Conservation (phyloP, 2,329 filamentous ascomycete species). For the Talaromyces sp. region DNA sequence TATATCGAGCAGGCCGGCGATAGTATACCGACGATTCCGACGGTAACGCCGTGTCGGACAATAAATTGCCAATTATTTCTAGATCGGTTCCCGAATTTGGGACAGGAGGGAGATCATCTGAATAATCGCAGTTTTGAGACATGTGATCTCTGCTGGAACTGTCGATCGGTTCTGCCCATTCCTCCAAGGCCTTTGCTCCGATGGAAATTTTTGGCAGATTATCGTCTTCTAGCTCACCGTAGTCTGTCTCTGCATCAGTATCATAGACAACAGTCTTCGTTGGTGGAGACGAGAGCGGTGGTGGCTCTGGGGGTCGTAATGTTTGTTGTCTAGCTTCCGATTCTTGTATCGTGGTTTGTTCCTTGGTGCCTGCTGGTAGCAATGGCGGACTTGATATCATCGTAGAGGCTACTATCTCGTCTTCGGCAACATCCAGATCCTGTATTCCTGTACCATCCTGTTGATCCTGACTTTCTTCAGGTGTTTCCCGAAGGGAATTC, state of each 20-base stretch:
- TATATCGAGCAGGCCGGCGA: slow-evolving; percentile 33
- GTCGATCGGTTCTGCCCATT: slow-evolving; percentile 17
- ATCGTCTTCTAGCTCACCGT: slow-evolving; percentile 29
- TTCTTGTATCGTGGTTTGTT: background rate
- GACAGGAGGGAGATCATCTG: slow-evolving; percentile 32
- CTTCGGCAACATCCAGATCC: background rate
- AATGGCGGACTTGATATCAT: background rate
- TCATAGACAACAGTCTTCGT: slow-evolving; percentile 40
- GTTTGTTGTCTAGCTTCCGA: background rate
- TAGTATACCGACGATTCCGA: slow-evolving; percentile 40
- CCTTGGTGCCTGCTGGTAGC: background rate
- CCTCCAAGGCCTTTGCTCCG: background rate
- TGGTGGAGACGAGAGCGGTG: slow-evolving; percentile 16
- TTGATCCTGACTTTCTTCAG: background rate
- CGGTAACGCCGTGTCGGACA: slow-evolving; percentile 29
- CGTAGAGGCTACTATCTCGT: background rate
- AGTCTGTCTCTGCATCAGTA: slow-evolving; percentile 41
- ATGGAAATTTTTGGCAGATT: slow-evolving; percentile 16
- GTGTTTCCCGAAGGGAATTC: no score
- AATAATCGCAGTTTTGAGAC: slow-evolving; percentile 24
- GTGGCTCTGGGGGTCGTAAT: background rate
- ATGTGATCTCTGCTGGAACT: background rate
- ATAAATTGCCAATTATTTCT: slow-evolving; percentile 23
- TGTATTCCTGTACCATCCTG: background rate
- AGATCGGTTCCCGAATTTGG: slow-evolving; percentile 24